Base-by-base conservation (phyloP, 2,329 filamentous ascomycete species). In the Fusarium sp. region DNA sequence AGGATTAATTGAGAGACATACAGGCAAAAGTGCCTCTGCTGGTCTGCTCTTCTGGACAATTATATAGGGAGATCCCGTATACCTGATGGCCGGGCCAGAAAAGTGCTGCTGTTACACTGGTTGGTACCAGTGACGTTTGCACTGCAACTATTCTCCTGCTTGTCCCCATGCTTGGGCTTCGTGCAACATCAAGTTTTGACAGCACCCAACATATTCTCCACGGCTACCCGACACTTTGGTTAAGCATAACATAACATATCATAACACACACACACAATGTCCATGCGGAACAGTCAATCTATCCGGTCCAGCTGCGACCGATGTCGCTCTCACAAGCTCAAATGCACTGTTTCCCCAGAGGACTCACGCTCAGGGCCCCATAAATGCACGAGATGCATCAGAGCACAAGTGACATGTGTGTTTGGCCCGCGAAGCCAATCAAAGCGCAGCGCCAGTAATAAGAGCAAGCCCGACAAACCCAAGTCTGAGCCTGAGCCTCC, bases 1-100 rank as follows among this genome's bases (percentile, higher is more conserved):
- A 57, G 39, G 55, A 28, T 57, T 13, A 49, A 15, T 31, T 31
- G 47, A 47, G 26, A 47, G 7, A 44, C 1, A 31, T 49, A 33
- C 28, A n/a, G 22, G 47, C 47, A 49, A 49, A 33, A n/a, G 28
- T 47, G 18, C 26, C 20, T 15, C 0, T 28, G 44, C 24, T 28
- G 24, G 24, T 4, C 6, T 22, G n/a, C 12, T 20, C 36, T 12
- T 39, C 36, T 26, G 18, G 17, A 57, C 55, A 58, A 36, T 58
- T 58, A 58, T 58, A 58, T 58, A 58, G 55, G n/a, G 39, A 58
- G 47, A 4, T 47, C 55, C 55, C 55, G 17, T 58, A 12, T 48
- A 31, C 45, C 45, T 48, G 26, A 31, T n/a, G 6, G 20, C 26
- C 47, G 3, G 47, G 47, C 47, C 22, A 33, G 2, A 49, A 18